A percentile compares a stretch with the other conserved stretches of the same genome.
Evolutionary conservation across 1,284 basidiomycete genomes (phyloP).

Genomic region (Sanghuangporus baumii): DNA sequence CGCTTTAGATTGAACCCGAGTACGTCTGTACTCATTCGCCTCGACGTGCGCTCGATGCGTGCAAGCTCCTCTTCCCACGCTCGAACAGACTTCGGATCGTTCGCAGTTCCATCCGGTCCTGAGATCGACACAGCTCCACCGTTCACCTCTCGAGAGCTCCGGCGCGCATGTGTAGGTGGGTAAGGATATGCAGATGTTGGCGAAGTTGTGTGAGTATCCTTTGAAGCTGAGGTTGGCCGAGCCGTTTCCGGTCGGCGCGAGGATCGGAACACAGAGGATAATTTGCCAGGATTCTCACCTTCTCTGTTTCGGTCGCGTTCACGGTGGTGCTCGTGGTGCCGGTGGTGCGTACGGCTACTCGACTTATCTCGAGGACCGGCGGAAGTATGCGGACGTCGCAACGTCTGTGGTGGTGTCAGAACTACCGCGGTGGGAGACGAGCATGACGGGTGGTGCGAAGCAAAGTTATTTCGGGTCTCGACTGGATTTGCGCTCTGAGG

Average conservation of each 20-base stretch:
- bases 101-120: not conserved
- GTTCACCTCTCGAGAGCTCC: constrained; percentile 12
- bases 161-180: constrained; percentile 9
- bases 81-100: constrained; percentile 30
- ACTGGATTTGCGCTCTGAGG: constrained; percentile 7
- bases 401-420: not conserved
- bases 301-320: constrained; percentile 12
- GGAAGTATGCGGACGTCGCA: constrained; percentile 59
- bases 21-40: constrained; percentile 53
- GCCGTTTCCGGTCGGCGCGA: constrained; percentile 15
- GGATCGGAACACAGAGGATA: constrained; percentile 1
- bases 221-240: constrained; percentile 1
- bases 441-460: not conserved
- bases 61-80: constrained; percentile 77
- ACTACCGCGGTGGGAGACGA: constrained; percentile 3
- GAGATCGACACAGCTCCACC: not conserved
- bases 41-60: constrained; percentile 60
- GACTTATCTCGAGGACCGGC: constrained; percentile 56
- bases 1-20: constrained; percentile 49
- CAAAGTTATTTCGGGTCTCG: constrained; percentile 7
- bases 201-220: not conserved
- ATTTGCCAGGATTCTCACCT: constrained; percentile 6
- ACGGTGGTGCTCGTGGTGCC: constrained; percentile 13
- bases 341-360: constrained; percentile 25
- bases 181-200: constrained; percentile 13